Base-by-base conservation (phyloP, 108 stramenopile species). In the Skeletonema costatum region DNA sequence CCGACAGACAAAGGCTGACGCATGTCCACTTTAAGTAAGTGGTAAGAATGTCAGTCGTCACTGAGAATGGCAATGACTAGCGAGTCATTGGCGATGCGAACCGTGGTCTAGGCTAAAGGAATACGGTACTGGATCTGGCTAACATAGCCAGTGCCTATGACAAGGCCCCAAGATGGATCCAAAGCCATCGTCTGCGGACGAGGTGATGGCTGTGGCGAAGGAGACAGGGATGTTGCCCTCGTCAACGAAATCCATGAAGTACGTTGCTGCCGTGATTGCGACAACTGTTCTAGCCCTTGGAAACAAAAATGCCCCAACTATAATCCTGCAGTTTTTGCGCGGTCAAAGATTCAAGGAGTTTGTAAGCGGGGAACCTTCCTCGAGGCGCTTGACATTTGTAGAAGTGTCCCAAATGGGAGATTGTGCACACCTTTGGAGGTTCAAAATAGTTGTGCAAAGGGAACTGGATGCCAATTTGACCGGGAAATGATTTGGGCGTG, bases 401-500 rank as follows among this genome's bases (percentile, higher is more conserved):
- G 6, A 16, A 19, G 51, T 5, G 51, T 53, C 42, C 1, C 42
- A 25, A 25, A 9, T 25, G 51, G 51, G 25, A 53, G 51, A 21
- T 6, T 53, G 19, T 53, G 51, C 5, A 53, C 51, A 9, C 51
- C 51, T 25, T 32, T 32, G 62, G 62, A 42, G 39, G 62, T 63
- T 4, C 21, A 21, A 21, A 21, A 32, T 9, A 32, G 39, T 21
- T 63, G 62, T 8, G 41, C 62, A 16, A 39, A n/a, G 11, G 62
- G 62, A 63, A 63, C 62, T n/a, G 62, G 62, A 8, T 63, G 62
- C 9, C 7, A 21, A 5, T 44, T 42, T 39, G 62, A 63, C 9
- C 21, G 41, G 32, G 62, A 63, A 21, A 58, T 68, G 67, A 29
- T 68, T 31, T 68, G 67, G 67, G 1, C 53, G n/a, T 68, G 67